Evolutionary conservation across 306 rosid genomes (phyloP).

Genomic region (Citrullus amarus): DNA sequence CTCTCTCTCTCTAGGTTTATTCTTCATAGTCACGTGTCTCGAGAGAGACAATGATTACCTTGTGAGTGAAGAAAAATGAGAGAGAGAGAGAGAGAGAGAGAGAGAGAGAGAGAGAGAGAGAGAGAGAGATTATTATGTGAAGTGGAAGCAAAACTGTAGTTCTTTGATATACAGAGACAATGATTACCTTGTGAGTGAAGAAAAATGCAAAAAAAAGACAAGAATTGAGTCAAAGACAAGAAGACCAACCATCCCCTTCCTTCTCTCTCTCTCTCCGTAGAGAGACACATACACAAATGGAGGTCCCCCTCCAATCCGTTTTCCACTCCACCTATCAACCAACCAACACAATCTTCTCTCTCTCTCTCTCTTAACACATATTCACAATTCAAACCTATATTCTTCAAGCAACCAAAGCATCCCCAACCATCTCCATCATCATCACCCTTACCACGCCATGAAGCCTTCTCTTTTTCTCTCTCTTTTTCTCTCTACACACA

Average conservation of each 20-base stretch:
- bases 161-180: conserved; percentile 11
- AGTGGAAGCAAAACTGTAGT: conserved; percentile 60
- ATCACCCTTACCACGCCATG: conserved; percentile 53
- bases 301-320: conserved; percentile 99
- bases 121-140: conserved; percentile 41
- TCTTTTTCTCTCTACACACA: conserved; percentile 7
- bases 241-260: conserved; percentile 29
- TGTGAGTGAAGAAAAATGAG: too few species aligned
- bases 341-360: conserved; percentile 41
- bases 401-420: conserved; percentile 53
- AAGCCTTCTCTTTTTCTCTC: conserved; percentile 34
- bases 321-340: conserved; percentile 96
- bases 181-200: conserved; percentile 99
- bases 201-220: conserved; percentile 56
- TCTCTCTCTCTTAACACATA: conserved; percentile 9
- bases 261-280: conserved; percentile 4
- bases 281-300: conserved; percentile 21
- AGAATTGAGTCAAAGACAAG: conserved; percentile 89
- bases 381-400: conserved; percentile 12
- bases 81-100: neutral
- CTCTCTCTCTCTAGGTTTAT: conserved; percentile 22
- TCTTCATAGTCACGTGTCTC: conserved; percentile 38
- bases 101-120: conserved; percentile 9
- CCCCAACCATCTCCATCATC: conserved; percentile 44
- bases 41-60: too few species aligned